phyloP scores from a whole-genome alignment of 2,329 filamentous ascomycete species.

The Botryotinia convoluta region DNA sequence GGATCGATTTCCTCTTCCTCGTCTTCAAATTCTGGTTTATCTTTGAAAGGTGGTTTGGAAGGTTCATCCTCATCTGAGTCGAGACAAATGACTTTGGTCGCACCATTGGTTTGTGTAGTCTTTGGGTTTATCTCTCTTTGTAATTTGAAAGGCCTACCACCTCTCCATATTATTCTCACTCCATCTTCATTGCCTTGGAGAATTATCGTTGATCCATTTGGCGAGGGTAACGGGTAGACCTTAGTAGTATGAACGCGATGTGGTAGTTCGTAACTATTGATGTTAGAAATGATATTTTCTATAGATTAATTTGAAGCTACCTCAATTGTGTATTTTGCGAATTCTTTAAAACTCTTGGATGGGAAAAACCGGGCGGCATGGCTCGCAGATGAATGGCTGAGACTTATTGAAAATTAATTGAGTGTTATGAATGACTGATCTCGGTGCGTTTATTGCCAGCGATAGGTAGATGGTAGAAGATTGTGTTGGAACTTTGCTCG shows the following conservation, averaged over 20 bases:
- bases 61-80: constrained; percentile 60
- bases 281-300: neutral
- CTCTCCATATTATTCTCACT: constrained; percentile 60
- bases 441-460: too few relatives aligned
- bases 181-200: constrained; percentile 64
- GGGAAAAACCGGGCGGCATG: constrained; percentile 28
- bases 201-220: constrained; percentile 61
- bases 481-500: neutral
- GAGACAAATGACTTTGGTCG: constrained; percentile 59
- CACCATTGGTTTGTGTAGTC: constrained; percentile 51
- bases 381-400: neutral
- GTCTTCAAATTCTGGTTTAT: constrained; percentile 59
- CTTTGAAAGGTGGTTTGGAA: constrained; percentile 43
- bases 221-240: constrained; percentile 58
- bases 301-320: constrained; percentile 17
- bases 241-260: constrained; percentile 59
- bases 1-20: constrained; percentile 42
- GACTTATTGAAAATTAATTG: neutral
- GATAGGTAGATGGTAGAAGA: neutral
- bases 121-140: constrained; percentile 38
- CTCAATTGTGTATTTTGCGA: constrained; percentile 34
- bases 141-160: constrained; percentile 57
- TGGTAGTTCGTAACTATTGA: constrained; percentile 55
- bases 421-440: neutral
- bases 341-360: constrained; percentile 32